Evolutionary conservation across 495 filamentous ascomycete genomes (phyloP), one percentile per base, ranked within the genome.

Genomic region (Lichenothelia convexa): DNA sequence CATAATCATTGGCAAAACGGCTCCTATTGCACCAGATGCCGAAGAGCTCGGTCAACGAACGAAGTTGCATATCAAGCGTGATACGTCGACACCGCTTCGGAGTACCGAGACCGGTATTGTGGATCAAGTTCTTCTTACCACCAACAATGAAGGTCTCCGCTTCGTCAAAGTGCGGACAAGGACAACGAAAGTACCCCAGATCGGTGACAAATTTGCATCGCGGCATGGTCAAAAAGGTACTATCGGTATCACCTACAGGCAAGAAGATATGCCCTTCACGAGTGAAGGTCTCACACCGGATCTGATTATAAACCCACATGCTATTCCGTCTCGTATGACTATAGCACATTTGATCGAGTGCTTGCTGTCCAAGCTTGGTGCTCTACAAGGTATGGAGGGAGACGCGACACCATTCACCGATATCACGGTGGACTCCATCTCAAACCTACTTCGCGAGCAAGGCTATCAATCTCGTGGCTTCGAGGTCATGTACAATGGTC

Each of bases 241-340:
- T 15, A 83, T 89, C 1, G 89, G 89, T 27, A 87, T 94, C 51
- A 93, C 95, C 38, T 83, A 82, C 22, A 75, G 91, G 30, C 85
- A 94, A 57, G 83, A 84, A 44, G 89, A 99, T 53, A 80, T 99
- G 78, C 89, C 89, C 1, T 99, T 99, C 60, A 78, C 78, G 6
- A 87, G 95, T 57, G 62, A 69, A 24, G 91, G 89, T 3, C 76
- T 99, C 43, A 71, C 70, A 26, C 89, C 89, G 0, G 89, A 99
- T 54, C 89, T 99, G 49, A 99, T 99, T 72, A 99, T 99, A 91
- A 99, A 99, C 62, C 89, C 89, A 1, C 89, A 99, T 59, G 89
- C 91, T 71, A 95, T 99, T 67, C 89, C 89, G 5, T 94, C 86
- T 8, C 89, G 89, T 54, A 99, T 99, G 89, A 99, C 89, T 32